Evolutionary conservation across 2,329 filamentous ascomycete genomes (phyloP).

Genomic region (Trichoderma arundinaceum): DNA sequence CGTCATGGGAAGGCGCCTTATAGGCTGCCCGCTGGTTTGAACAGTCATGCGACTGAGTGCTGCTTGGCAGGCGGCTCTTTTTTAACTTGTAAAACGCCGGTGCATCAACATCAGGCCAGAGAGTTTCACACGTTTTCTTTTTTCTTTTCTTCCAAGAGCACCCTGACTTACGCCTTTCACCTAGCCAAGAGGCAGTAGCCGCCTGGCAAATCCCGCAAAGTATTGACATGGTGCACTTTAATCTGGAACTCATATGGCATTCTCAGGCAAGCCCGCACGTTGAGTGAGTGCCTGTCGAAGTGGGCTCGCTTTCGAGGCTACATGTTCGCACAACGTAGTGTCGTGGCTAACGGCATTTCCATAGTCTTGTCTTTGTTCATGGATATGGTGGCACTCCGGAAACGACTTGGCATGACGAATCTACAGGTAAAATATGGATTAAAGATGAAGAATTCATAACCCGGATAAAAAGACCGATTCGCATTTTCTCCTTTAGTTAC

Average conservation of each 20-base stretch:
- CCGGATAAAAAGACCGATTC: slow-evolving; percentile 30
- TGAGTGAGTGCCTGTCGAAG: slow-evolving; percentile 28
- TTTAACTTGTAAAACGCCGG: slow-evolving; percentile 11
- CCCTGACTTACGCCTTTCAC: neutral
- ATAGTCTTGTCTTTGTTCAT: slow-evolving; percentile 38
- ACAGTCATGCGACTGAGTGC: slow-evolving; percentile 25
- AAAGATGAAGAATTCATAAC: slow-evolving; percentile 37
- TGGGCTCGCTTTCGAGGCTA: neutral
- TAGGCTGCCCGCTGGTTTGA: neutral
- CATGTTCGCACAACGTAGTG: neutral
- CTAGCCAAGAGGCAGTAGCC: neutral
- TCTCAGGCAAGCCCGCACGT: slow-evolving; percentile 26
- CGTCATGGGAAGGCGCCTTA: slow-evolving; percentile 4
- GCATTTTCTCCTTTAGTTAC: slow-evolving; percentile 37
- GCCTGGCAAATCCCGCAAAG: neutral
- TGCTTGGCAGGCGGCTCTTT: slow-evolving; percentile 7
- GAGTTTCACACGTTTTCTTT: neutral
- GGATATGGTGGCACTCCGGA: slow-evolving; percentile 35
- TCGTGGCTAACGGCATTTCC: slow-evolving; percentile 33
- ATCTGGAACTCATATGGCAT: slow-evolving; percentile 29
- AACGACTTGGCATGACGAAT: slow-evolving; percentile 37
- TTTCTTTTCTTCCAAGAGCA: neutral
- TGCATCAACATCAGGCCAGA: slow-evolving; percentile 5
- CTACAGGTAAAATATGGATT: slow-evolving; percentile 38
- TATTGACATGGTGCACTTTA: slow-evolving; percentile 21